These are phyloP conservation scores for Macaranga tanarius DNA, from an alignment of 441 rosid genomes.

Conservation along the genomic window DNA sequence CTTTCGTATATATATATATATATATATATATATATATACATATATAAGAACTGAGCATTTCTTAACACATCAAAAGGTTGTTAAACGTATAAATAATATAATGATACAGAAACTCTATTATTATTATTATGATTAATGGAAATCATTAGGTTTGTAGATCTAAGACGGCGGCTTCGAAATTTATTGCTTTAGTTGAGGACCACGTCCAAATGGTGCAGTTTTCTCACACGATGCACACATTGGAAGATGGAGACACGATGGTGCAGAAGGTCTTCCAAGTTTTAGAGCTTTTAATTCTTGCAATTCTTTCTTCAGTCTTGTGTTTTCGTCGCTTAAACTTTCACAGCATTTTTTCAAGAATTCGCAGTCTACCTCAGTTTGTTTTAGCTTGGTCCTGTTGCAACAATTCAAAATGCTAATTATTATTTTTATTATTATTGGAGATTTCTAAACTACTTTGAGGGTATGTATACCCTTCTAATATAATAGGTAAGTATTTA, in stretches of 20 bases:
- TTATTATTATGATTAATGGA: too few relatives aligned
- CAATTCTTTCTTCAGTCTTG: conserved; percentile 42
- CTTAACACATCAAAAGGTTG: too few relatives aligned
- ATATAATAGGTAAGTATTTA: too few relatives aligned
- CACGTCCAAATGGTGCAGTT: conserved; percentile 4
- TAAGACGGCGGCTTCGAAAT: not conserved
- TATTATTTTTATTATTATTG: too few relatives aligned
- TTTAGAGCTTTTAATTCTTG: conserved; percentile 32
- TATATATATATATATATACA: too few relatives aligned
- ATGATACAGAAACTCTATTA: too few relatives aligned
- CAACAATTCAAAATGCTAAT: not conserved
- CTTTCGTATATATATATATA: too few relatives aligned
- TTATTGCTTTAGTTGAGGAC: not conserved
- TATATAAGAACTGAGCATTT: too few relatives aligned
- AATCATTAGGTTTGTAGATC: too few relatives aligned
- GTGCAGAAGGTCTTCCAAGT: conserved; percentile 9
- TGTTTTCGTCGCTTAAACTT: conserved; percentile 36
- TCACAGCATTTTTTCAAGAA: conserved; percentile 43
- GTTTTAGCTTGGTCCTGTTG: conserved; percentile 53
- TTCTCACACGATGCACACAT: conserved; percentile 32
- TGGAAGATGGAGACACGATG: conserved; percentile 14
- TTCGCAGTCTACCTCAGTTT: conserved; percentile 42
- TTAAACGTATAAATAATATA: too few relatives aligned
- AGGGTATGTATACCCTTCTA: too few relatives aligned
- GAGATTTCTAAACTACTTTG: too few relatives aligned